phyloP scores from a whole-genome alignment of 129 eudicot species.

The Apium graveolens region DNA sequence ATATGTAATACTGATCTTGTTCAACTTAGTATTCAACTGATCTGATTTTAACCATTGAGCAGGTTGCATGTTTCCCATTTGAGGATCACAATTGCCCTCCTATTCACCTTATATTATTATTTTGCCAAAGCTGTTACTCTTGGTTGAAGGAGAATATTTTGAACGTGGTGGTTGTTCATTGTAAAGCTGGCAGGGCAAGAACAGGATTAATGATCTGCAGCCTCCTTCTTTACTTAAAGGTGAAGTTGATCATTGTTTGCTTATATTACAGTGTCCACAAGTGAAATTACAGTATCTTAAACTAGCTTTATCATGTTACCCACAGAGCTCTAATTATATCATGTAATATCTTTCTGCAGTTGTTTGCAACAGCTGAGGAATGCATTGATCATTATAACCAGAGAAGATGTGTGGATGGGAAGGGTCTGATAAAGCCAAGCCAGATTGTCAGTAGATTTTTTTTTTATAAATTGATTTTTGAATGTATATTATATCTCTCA shows the following conservation, averaged over 20 bases:
- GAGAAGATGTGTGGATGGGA: conserved; percentile 86
- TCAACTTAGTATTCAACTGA: conserved; percentile 11
- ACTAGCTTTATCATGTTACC: neutral
- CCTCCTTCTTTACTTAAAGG: conserved; percentile 86
- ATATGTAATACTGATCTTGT: conserved; percentile 25
- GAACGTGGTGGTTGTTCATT: conserved; percentile 91
- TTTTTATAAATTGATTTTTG: conserved; percentile 10
- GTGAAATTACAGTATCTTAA: neutral
- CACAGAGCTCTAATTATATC: conserved; percentile 2
- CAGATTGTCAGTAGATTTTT: conserved; percentile 69
- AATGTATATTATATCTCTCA: neutral
- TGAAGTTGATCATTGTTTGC: conserved; percentile 17
- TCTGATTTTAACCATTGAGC: conserved; percentile 17
- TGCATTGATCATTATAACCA: conserved; percentile 85
- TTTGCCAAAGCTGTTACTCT: conserved; percentile 86
- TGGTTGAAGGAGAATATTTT: conserved; percentile 86
- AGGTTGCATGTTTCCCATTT: conserved; percentile 96
- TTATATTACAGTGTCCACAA: neutral
- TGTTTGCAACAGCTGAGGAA: conserved; percentile 81
- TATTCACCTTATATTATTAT: conserved; percentile 66
- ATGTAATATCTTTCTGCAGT: conserved; percentile 34
- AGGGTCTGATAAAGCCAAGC: conserved; percentile 91
- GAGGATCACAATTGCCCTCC: conserved; percentile 98
- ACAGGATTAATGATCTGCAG: conserved; percentile 94
- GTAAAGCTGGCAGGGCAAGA: conserved; percentile 98